These are phyloP conservation scores for Colletotrichum nymphaeae DNA, from an alignment of 2,329 filamentous ascomycete species.

Conservation along the genomic window DNA sequence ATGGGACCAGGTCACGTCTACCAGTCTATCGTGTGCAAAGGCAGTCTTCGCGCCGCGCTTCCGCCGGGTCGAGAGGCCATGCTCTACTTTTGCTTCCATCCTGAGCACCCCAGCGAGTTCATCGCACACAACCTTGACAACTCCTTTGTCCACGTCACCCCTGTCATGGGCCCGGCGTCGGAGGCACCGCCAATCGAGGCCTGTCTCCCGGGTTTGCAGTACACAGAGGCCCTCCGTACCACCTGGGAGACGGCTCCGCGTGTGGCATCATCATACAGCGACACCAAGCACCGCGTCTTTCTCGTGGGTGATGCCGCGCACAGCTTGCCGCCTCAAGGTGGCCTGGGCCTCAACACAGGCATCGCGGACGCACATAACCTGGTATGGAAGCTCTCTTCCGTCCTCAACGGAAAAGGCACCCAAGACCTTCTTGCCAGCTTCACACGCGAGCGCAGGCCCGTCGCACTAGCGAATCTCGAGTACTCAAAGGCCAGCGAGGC, in stretches of 20 bases:
- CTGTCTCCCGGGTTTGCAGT: constrained; percentile 24
- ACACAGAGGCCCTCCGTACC: constrained; percentile 19
- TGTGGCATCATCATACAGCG: constrained; percentile 16
- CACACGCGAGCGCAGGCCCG: constrained; percentile 17
- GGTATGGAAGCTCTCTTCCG: constrained; percentile 56
- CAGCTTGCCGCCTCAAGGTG: constrained; percentile 66
- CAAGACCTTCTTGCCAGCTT: constrained; percentile 11
- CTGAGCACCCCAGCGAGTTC: constrained; percentile 26
- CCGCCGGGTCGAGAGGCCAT: constrained; percentile 23
- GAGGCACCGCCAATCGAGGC: constrained; percentile 18
- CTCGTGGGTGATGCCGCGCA: constrained; percentile 69
- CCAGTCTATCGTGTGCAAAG: constrained; percentile 23
- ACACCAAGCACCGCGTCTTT: constrained; percentile 42
- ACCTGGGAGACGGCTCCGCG: constrained; percentile 26
- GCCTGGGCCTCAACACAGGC: constrained; percentile 69
- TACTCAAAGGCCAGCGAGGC: constrained; percentile 29
- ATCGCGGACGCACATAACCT: constrained; percentile 67
- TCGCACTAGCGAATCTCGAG: constrained; percentile 28
- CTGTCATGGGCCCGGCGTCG: constrained; percentile 14
- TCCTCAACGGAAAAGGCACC: constrained; percentile 5
- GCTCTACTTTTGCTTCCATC: constrained; percentile 32
- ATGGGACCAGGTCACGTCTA: constrained; percentile 20
- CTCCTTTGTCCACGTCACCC: constrained; percentile 25
- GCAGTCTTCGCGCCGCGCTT: constrained; percentile 24
- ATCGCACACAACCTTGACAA: constrained; percentile 21